These are phyloP conservation scores for Ophiostoma himal-ulmi DNA, from an alignment of 2,329 filamentous ascomycete genomes.

Conservation along the genomic window DNA sequence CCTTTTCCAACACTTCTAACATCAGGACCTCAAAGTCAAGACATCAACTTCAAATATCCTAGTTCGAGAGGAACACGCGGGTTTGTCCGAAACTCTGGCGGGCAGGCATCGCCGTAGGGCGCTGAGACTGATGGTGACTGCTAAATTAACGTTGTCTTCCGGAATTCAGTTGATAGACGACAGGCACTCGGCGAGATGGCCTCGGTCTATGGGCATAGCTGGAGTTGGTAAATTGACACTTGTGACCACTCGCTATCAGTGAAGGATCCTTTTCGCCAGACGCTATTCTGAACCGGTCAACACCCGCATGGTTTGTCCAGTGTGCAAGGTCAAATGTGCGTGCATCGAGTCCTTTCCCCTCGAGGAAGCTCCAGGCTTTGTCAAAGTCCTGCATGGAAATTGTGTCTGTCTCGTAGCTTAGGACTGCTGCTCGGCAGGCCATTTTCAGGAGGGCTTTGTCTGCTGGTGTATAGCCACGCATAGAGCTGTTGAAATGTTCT, in stretches of 20 bases:
- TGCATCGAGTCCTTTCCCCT: slow-evolving; percentile 15
- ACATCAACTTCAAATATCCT: background rate
- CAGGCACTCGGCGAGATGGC: background rate
- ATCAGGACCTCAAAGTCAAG: too few relatives aligned
- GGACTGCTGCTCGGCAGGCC: background rate
- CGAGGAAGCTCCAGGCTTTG: slow-evolving; percentile 19
- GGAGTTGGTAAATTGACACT: background rate
- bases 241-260: background rate
- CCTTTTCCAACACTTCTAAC: too few relatives aligned
- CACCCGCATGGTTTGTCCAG: slow-evolving; percentile 19
- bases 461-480: background rate
- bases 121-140: too few relatives aligned
- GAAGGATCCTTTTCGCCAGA: background rate
- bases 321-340: slow-evolving; percentile 18
- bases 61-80: background rate
- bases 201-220: background rate
- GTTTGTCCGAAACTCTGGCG: background rate
- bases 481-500: background rate
- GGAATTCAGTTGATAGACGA: background rate
- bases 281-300: slow-evolving; percentile 18
- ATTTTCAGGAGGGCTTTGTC: background rate
- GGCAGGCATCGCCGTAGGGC: background rate
- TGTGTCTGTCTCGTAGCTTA: slow-evolving; percentile 18
- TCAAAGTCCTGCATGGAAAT: slow-evolving; percentile 17
- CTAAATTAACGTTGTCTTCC: background rate